These are phyloP conservation scores for Cryphonectria naterciae DNA, from an alignment of 2,329 filamentous ascomycete species.

Conservation along the genomic window DNA sequence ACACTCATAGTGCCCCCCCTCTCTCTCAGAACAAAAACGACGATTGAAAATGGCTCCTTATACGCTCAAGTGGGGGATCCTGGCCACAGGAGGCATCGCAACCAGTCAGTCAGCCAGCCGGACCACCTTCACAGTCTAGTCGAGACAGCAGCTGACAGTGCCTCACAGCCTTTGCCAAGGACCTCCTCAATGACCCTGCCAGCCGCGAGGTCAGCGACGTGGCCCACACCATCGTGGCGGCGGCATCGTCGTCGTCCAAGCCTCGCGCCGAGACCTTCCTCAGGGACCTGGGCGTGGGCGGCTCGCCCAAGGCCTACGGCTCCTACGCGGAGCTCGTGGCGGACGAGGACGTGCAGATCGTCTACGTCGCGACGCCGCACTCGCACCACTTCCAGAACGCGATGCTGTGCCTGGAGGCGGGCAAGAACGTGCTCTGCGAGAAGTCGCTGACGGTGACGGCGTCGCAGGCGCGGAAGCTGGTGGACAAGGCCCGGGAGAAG, in stretches of 20 bases:
- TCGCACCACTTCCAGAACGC: constrained; percentile 92
- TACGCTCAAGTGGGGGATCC: constrained; percentile 62
- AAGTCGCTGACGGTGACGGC: constrained; percentile 89
- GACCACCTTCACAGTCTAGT: neutral
- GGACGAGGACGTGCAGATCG: constrained; percentile 78
- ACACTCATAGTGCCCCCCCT: neutral
- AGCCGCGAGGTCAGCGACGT: constrained; percentile 72
- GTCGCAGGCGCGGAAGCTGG: constrained; percentile 72
- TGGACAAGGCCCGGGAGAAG: constrained; percentile 73
- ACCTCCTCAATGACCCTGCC: constrained; percentile 75
- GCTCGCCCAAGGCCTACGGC: constrained; percentile 72
- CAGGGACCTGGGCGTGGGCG: constrained; percentile 68
- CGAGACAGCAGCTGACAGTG: constrained; percentile 15
- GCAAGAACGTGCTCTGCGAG: constrained; percentile 89
- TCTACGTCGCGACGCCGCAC: constrained; percentile 90
- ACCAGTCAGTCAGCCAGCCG: constrained; percentile 23
- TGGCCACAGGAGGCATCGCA: constrained; percentile 64
- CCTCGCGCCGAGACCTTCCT: constrained; percentile 75
- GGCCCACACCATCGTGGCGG: constrained; percentile 76
- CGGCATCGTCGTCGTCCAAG: constrained; percentile 76
- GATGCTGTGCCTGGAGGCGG: constrained; percentile 80
- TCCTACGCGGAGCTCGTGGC: constrained; percentile 81
- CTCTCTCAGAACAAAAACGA: neutral
- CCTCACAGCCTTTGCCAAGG: constrained; percentile 67
- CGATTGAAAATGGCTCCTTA: constrained; percentile 47